Conservation (phyloP, 495 filamentous ascomycete genomes). For the Hyaloscypha hepaticicola region DNA sequence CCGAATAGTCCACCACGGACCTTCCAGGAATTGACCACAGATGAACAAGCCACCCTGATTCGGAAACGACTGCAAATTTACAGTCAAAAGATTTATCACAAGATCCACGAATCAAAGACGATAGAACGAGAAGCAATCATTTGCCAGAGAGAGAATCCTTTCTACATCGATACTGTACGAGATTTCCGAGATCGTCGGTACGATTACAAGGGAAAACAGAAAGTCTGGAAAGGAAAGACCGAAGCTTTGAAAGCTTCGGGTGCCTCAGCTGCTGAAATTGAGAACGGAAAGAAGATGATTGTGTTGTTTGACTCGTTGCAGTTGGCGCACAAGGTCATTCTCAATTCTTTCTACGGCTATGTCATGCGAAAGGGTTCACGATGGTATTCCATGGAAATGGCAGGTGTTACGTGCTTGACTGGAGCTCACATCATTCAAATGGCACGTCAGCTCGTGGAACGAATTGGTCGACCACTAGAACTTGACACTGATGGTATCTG, state of each 20-base stretch:
- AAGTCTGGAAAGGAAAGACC: slow-evolving; percentile 97
- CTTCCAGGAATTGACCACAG: slow-evolving; percentile 76
- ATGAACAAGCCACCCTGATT: slow-evolving; percentile 79
- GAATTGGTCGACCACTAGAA: slow-evolving; percentile 90
- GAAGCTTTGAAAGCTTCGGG: slow-evolving; percentile 80
- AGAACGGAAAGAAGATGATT: slow-evolving; percentile 98
- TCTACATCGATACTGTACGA: slow-evolving; percentile 95
- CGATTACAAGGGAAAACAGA: slow-evolving; percentile 97
- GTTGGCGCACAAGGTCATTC: slow-evolving; percentile 96
- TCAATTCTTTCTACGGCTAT: slow-evolving; percentile 99
- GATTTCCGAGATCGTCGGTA: slow-evolving; percentile 95
- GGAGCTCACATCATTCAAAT: slow-evolving; percentile 98
- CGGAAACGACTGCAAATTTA: slow-evolving; percentile 91
- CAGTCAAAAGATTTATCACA: slow-evolving; percentile 99
- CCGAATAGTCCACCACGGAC: slow-evolving; percentile 67
- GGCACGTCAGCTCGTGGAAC: slow-evolving; percentile 90
- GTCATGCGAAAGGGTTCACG: slow-evolving; percentile 98
- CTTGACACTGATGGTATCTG: slow-evolving; percentile 99
- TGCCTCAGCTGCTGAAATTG: slow-evolving; percentile 73
- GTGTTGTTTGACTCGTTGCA: slow-evolving; percentile 94
- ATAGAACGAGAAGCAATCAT: slow-evolving; percentile 96
- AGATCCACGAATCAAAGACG: slow-evolving; percentile 93
- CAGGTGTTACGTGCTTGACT: slow-evolving; percentile 95
- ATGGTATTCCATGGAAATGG: slow-evolving; percentile 99
- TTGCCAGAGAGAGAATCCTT: slow-evolving; percentile 97